Evolutionary conservation across 192 early-diverging fungal genomes (phyloP).

Genomic region (Coemansia sp.): DNA sequence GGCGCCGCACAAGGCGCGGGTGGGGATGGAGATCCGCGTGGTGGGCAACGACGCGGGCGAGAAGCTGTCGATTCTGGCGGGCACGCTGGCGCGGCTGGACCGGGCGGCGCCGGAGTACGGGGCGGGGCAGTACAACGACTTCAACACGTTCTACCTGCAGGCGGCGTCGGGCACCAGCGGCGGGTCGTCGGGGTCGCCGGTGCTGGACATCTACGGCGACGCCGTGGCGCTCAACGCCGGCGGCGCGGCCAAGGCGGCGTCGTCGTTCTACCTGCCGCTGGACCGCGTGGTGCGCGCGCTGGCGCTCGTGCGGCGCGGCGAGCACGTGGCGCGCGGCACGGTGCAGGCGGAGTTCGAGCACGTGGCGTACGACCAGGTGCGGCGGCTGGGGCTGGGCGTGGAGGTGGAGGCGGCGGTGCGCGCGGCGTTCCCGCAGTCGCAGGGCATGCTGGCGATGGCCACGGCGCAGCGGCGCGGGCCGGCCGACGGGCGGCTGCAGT

Average conservation of each 20-base stretch:
- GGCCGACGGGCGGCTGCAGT: constrained; percentile 58
- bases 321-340: constrained; percentile 66
- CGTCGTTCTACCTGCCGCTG: constrained; percentile 72
- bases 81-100: constrained; percentile 70
- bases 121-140: constrained; percentile 70
- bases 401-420: constrained; percentile 62
- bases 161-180: constrained; percentile 73
- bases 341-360: constrained; percentile 74
- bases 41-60: constrained; percentile 80
- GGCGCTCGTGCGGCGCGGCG: constrained; percentile 52
- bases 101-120: constrained; percentile 72
- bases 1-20: constrained; percentile 66
- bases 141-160: constrained; percentile 82
- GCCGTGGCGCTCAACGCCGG: constrained; percentile 69
- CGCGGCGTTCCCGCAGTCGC: constrained; percentile 61
- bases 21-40: constrained; percentile 75
- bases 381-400: constrained; percentile 64
- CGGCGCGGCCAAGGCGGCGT: constrained; percentile 66
- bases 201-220: constrained; percentile 75
- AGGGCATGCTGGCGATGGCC: constrained; percentile 66
- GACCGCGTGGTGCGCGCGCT: constrained; percentile 66
- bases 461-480: constrained; percentile 65
- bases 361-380: constrained; percentile 69
- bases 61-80: constrained; percentile 72
- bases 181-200: constrained; percentile 74